Evolutionary conservation across 345 rosid genomes (phyloP), one percentile per base, ranked within the genome.

Genomic region (Populus tremula): DNA sequence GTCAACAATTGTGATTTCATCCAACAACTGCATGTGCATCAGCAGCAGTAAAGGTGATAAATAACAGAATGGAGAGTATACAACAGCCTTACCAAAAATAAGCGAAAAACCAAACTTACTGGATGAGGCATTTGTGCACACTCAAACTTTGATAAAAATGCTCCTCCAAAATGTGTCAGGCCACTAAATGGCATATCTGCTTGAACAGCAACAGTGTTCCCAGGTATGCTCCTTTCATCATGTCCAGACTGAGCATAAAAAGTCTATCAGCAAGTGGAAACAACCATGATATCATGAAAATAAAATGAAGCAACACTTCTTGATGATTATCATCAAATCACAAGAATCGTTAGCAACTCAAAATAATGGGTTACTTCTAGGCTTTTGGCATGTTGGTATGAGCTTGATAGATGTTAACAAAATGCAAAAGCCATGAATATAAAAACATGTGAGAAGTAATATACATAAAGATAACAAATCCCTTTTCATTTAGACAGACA

Each of bases 141-240:
- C 49, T 81, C 84, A 35, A 81, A 81, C 73, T 81, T 81, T 10
- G 80, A 81, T 47, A 81, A 61, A 73, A 81, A 81, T 66, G 84
- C 72, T 62, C 80, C 77, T 59, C 83, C 83, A 54, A 81, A 81
- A 20, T 74, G 56, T 72, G 80, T 67, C 25, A 81, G 70, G 50
- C 80, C 84, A 72, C 77, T 76, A 67, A 76, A 81, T 18, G 84
- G 84, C 80, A 81, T 72, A 29, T 81, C 84, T 76, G 84, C 84
- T 11, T 81, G 84, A 68, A 81, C 84, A n/a, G 84, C 84, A 67
- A 77, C 73, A 72, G 84, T 81, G 39, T 81, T 81, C 63, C 80
- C 84, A 43, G 84, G 84, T 80, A 89, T 69, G 50, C 88, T 92
- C 49, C 94, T 76, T 72, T 81, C 84, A 67, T 81, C 84, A 5